Percentiles rank a stretch among this genome's conserved stretches.
Evolutionary conservation across 805 yeast genomes (phyloP).

Genomic region (Kluyveromyces starmeri): DNA sequence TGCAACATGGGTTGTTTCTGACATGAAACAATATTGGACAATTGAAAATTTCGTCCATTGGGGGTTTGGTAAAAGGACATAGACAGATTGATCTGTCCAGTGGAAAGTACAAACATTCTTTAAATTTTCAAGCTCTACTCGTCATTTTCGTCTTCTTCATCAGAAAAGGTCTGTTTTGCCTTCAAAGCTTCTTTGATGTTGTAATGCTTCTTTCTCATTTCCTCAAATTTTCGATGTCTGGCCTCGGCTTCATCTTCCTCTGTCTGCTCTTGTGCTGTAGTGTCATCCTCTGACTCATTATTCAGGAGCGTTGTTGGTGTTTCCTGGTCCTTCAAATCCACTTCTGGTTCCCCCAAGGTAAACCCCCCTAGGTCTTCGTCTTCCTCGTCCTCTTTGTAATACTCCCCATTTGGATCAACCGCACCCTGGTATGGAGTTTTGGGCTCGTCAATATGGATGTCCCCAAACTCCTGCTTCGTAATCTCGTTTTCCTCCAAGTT

Average conservation of each 20-base stretch:
- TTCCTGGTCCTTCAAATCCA: conserved; percentile 27
- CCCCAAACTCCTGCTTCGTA: conserved; percentile 58
- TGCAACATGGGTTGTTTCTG: too few species aligned
- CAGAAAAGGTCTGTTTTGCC: conserved; percentile 12
- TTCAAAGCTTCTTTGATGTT: conserved; percentile 42
- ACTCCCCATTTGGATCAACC: conserved; percentile 71
- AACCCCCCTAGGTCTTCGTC: conserved; percentile 45
- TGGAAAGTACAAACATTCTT: too few species aligned
- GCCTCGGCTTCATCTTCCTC: conserved; percentile 42
- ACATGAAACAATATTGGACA: too few species aligned
- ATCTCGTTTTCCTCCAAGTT: conserved; percentile 53
- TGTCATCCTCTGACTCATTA: conserved; percentile 24
- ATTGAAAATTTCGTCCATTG: too few species aligned
- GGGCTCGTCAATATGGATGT: conserved; percentile 70
- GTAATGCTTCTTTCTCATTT: conserved; percentile 72
- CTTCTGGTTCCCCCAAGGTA: conserved; percentile 49
- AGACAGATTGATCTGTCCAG: too few species aligned
- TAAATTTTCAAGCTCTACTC: too few species aligned
- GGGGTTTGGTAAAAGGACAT: too few species aligned
- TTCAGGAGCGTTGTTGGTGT: conserved; percentile 16
- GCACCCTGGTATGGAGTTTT: conserved; percentile 94
- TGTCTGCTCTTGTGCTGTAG: conserved; percentile 30
- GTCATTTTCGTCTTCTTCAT: conserved; percentile 22
- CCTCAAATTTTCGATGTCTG: conserved; percentile 62
- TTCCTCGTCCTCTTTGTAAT: conserved; percentile 63